Base-by-base conservation (phyloP, 2,329 filamentous ascomycete genomes). In the Macrophomina phaseolina region DNA sequence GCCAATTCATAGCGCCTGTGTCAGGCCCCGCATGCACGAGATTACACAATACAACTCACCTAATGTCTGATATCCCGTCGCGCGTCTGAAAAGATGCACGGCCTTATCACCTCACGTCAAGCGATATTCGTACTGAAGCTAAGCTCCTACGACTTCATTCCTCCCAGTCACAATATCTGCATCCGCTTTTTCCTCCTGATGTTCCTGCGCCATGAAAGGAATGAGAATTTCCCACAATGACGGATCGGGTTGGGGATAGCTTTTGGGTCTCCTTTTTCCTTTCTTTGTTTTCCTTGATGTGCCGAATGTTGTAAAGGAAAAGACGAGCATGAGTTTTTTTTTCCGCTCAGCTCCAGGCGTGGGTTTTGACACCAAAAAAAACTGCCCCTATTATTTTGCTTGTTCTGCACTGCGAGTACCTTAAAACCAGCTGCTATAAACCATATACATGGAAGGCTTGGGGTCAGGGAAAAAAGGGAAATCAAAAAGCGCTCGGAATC, bases 21-120 rank as follows among this genome's bases (percentile, higher is more conserved):
- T 34, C 28, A 14, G 45, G 34, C 30, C 30, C 45, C 9, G 32
- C 4, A 34, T 62, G 45, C 42, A 62, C 45, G 58, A 62, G 46
- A 46, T 38, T 12, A 38, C 36, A 62, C 56, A 49, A 7, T 62
- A 62, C 32, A 62, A 55, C 32, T 16, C 46, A 62, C 58, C 45
- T 62, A 62, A 62, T 62, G 58, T 62, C 58, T 62, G 58, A 62
- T 62, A 62, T 62, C 58, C 58, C 58, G 45, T 45, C 45, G 58
- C 40, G 32, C 28, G 5, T 34, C 23, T 18, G 16, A 46, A 12
- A 34, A 11, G 18, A 18, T 11, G 7, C 40, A 32, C 38, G 40
- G 42, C 16, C 58, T 48, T 62, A 62, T 62, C 58, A 62, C 38
- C 55, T 61, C 40, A 61, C 56, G 56, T 36, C 42, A 62, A 62